Evolutionary conservation across 2,329 filamentous ascomycete genomes (phyloP).

Genomic region (Colletotrichum liriopes): DNA sequence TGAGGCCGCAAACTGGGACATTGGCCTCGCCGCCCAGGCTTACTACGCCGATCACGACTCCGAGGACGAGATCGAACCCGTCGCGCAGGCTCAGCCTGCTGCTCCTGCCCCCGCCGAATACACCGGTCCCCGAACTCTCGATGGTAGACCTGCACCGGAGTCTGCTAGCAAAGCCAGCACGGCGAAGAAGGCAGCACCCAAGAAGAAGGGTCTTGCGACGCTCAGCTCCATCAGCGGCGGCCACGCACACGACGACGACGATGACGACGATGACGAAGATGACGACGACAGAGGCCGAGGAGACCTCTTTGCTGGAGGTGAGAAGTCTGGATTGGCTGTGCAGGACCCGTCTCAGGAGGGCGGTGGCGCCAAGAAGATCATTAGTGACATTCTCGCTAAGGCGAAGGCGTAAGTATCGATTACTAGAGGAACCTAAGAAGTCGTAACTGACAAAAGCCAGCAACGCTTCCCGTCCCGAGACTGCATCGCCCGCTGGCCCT

Average conservation of each 20-base stretch:
- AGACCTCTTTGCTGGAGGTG: constrained; percentile 87
- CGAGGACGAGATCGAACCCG: constrained; percentile 59
- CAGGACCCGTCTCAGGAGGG: constrained; percentile 70
- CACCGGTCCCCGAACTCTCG: constrained; percentile 74
- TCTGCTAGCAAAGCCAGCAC: constrained; percentile 44
- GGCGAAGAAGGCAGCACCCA: constrained; percentile 61
- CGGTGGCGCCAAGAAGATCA: constrained; percentile 67
- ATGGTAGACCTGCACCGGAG: constrained; percentile 72
- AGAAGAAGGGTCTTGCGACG: constrained; percentile 74
- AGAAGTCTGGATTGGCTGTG: constrained; percentile 83
- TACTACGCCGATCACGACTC: constrained; percentile 74
- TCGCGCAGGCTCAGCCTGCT: constrained; percentile 46
- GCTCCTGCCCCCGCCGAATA: constrained; percentile 59
- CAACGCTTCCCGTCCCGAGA: constrained; percentile 72
- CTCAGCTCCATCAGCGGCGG: constrained; percentile 69
- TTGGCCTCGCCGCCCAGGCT: constrained; percentile 73
- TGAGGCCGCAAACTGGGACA: constrained; percentile 75
- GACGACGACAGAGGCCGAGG: constrained; percentile 72
- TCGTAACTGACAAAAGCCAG: constrained; percentile 55
- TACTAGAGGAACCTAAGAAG: neutral
- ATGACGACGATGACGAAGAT: constrained; percentile 68
- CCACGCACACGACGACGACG: constrained; percentile 73
- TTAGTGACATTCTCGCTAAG: constrained; percentile 76
- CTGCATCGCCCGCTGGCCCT: constrained; percentile 64
- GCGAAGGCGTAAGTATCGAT: constrained; percentile 69